A percentile compares a stretch with the other conserved stretches of the same genome.
Evolutionary conservation across 1,284 basidiomycete genomes (phyloP).

Genomic region (Trichosporon ovoides): DNA sequence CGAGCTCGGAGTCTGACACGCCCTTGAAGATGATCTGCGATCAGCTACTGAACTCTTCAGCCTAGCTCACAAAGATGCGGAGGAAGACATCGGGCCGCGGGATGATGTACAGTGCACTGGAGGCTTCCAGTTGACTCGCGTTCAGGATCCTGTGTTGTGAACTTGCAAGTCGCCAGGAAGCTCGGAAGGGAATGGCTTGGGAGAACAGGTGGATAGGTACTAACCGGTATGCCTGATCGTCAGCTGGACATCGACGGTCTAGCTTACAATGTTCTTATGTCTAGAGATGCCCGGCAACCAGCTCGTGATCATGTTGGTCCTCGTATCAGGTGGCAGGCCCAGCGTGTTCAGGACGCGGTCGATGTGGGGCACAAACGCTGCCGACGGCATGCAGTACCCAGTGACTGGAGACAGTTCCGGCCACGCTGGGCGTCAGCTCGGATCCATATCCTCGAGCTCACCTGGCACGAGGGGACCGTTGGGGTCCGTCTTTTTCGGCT

Average conservation of each 20-base stretch:
- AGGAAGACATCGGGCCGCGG: conserved; percentile 37
- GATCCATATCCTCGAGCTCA: conserved; percentile 8
- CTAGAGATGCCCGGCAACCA: conserved; percentile 40
- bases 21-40: conserved; percentile 39
- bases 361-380: conserved; percentile 42
- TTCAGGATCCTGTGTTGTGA: conserved; percentile 31
- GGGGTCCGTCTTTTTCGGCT: conserved; percentile 19
- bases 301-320: conserved; percentile 39
- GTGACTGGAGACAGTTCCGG: conserved; percentile 39
- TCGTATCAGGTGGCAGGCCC: conserved; percentile 37
- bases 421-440: conserved; percentile 25
- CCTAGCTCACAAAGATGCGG: conserved; percentile 35
- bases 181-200: no score
- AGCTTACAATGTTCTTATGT: conserved; percentile 42
- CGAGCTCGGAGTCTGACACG: conserved; percentile 35
- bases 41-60: no score
- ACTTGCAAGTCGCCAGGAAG: background rate
- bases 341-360: conserved; percentile 36
- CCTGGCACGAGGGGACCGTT: conserved; percentile 39
- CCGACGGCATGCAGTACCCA: conserved; percentile 37
- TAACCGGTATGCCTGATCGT: conserved; percentile 31
- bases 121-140: conserved; percentile 31
- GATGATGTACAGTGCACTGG: conserved; percentile 30
- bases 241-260: background rate
- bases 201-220: background rate